phyloP scores from a whole-genome alignment of 1,284 basidiomycete genomes.

The Trichosporon inkin region DNA sequence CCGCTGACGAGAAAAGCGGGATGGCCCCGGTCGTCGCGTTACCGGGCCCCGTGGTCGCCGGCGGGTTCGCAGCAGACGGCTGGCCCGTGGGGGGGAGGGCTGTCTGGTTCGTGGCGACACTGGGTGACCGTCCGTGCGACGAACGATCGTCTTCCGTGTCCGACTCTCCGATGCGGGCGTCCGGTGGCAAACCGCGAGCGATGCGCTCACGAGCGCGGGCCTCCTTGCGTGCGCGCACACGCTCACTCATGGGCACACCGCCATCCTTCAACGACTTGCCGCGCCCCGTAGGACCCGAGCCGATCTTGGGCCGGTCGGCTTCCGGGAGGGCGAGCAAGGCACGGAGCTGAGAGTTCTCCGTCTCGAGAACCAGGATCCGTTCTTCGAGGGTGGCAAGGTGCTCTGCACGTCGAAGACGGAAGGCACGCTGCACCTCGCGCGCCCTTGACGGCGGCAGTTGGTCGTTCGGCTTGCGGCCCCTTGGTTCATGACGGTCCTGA shows the following conservation, averaged over 20 bases:
- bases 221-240: conserved; percentile 49
- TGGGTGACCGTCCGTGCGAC: conserved; percentile 28
- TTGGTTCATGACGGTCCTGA: conserved; percentile 51
- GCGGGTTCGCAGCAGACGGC: neutral
- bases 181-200: conserved; percentile 30
- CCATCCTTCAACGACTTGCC: conserved; percentile 50
- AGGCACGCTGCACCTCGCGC: conserved; percentile 85
- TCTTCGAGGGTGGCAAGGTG: conserved; percentile 79
- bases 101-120: conserved; percentile 16
- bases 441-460: conserved; percentile 86
- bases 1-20: conserved; percentile 23
- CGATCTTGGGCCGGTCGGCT: conserved; percentile 44
- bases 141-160: conserved; percentile 24
- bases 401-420: conserved; percentile 81
- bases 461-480: conserved; percentile 86
- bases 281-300: conserved; percentile 50
- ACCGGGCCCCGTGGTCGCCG: conserved; percentile 1
- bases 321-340: conserved; percentile 70
- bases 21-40: conserved; percentile 8
- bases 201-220: conserved; percentile 41
- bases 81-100: neutral
- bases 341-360: conserved; percentile 74
- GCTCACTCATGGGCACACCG: conserved; percentile 51
- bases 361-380: conserved; percentile 75
- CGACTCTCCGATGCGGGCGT: conserved; percentile 14